Evolutionary conservation across 768 basidiomycete genomes (phyloP).

Genomic region (Phanerochaete sordida): DNA sequence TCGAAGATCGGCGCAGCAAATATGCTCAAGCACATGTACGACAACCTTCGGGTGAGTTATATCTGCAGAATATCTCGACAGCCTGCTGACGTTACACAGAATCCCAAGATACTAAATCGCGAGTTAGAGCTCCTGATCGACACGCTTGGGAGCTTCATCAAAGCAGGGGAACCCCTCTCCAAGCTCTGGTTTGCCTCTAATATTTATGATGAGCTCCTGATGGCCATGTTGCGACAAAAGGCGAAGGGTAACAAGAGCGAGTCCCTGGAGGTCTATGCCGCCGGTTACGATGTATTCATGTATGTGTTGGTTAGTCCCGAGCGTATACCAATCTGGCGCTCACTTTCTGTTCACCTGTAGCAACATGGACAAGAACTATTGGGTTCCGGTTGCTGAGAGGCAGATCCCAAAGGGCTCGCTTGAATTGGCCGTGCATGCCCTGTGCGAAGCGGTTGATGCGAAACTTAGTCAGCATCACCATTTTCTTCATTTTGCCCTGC

Average conservation of each 20-base stretch:
- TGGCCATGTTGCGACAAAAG: not conserved
- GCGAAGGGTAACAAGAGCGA: not conserved
- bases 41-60: not conserved
- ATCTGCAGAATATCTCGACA: no score
- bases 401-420: not conserved
- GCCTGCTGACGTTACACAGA: no score
- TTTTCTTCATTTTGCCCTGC: not conserved
- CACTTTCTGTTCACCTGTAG: not conserved
- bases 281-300: not conserved
- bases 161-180: not conserved
- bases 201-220: not conserved
- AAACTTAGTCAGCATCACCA: not conserved
- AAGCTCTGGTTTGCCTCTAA: not conserved
- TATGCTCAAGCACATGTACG: not conserved
- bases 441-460: not conserved
- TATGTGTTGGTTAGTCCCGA: not conserved
- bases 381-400: not conserved
- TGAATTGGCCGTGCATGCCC: not conserved
- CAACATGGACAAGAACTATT: not conserved
- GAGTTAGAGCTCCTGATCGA: not conserved
- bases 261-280: not conserved
- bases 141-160: not conserved
- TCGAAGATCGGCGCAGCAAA: not conserved
- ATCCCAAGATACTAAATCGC: no score
- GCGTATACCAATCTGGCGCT: not conserved